phyloP scores from a whole-genome alignment of 257 asterid species.

The Ilex aquifolium region DNA sequence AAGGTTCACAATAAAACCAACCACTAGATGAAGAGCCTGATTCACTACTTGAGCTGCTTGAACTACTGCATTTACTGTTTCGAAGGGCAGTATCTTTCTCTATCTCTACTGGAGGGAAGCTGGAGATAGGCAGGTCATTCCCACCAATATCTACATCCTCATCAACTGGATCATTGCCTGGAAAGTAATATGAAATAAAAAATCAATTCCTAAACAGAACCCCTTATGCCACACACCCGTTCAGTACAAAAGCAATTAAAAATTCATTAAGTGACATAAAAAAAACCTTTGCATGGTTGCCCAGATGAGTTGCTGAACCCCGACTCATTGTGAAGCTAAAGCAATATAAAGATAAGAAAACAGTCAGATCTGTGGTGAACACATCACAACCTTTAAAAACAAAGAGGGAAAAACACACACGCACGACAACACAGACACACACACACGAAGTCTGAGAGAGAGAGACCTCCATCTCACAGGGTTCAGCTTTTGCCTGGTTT shows the following conservation, averaged over 20 bases:
- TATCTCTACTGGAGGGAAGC: slow-evolving; percentile 51
- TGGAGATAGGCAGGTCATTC: slow-evolving; percentile 56
- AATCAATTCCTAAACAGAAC: not conserved
- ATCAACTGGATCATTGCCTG: slow-evolving; percentile 55
- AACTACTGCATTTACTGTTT: slow-evolving; percentile 54
- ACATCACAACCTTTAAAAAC: no score
- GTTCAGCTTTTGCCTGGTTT: slow-evolving; percentile 35
- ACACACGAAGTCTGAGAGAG: not conserved
- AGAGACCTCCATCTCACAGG: slow-evolving; percentile 51
- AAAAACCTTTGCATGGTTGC: slow-evolving; percentile 49
- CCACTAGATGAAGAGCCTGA: slow-evolving; percentile 71
- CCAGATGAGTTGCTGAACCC: slow-evolving; percentile 44
- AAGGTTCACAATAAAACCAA: slow-evolving; percentile 26
- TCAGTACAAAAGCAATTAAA: not conserved
- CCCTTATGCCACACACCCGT: not conserved
- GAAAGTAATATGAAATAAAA: not conserved
- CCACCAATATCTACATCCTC: slow-evolving; percentile 81
- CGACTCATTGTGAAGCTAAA: slow-evolving; percentile 54
- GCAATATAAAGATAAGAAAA: slow-evolving; percentile 10
- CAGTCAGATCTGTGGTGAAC: not conserved
- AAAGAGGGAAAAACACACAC: no score
- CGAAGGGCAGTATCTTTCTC: slow-evolving; percentile 43
- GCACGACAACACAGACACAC: not conserved
- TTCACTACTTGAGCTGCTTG: slow-evolving; percentile 68
- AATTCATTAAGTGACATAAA: not conserved